These are phyloP conservation scores for Aspergillus campestris DNA, from an alignment of 495 filamentous ascomycete genomes.

Conservation along the genomic window DNA sequence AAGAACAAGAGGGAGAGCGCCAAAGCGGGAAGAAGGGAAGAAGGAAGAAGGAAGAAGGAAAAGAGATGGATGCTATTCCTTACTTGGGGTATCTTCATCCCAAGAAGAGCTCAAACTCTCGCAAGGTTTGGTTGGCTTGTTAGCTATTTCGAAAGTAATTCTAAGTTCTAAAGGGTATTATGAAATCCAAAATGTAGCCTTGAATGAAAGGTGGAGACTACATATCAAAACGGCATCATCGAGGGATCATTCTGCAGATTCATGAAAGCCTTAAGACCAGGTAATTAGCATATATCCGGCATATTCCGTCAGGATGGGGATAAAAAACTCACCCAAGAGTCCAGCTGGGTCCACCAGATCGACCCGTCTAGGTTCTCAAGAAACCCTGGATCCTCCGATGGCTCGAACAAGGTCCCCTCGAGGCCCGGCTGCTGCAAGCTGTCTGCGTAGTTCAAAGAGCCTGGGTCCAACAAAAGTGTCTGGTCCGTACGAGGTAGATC, in stretches of 20 bases:
- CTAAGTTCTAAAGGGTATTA: not conserved
- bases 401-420: conserved; percentile 9
- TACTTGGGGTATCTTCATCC: too few relatives aligned
- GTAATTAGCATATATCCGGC: not conserved
- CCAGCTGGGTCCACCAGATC: conserved; percentile 28
- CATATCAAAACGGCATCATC: conserved; percentile 10
- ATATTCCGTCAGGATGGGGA: not conserved
- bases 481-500: conserved; percentile 1
- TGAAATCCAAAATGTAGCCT: not conserved
- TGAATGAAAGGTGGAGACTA: too few relatives aligned
- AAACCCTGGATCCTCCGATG: conserved; percentile 17
- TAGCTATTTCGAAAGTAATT: too few relatives aligned
- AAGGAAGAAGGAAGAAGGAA: too few relatives aligned
- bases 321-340: conserved; percentile 23
- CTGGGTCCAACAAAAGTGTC: conserved; percentile 7
- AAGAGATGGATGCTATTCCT: too few relatives aligned
- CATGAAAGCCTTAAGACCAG: conserved; percentile 14
- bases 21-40: too few relatives aligned
- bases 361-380: conserved; percentile 26
- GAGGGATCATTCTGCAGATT: conserved; percentile 20
- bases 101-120: too few relatives aligned
- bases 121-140: too few relatives aligned
- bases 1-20: too few relatives aligned
- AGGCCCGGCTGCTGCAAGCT: conserved; percentile 12
- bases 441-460: conserved; percentile 10